Percentiles rank a stretch among this genome's conserved stretches.
Evolutionary conservation across 2,329 filamentous ascomycete genomes (phyloP).

Genomic region (Geosmithia morbida): DNA sequence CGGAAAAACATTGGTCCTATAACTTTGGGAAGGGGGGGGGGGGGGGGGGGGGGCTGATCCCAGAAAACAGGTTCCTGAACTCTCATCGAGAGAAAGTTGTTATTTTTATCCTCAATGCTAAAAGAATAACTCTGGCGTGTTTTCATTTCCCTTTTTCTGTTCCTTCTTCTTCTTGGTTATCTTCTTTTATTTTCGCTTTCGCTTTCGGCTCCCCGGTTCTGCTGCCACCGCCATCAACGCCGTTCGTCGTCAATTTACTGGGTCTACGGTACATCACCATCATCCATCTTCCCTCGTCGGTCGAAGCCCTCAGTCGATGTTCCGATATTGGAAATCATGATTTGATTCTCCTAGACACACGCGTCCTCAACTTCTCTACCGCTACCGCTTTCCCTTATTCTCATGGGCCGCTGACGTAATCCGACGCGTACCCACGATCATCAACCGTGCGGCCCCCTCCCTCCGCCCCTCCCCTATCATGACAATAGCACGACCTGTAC

Average conservation of each 20-base stretch:
- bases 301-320: neutral
- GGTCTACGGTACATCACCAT: neutral
- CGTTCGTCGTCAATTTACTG: neutral
- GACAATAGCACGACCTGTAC: slow-evolving; percentile 75
- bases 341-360: neutral
- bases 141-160: too few species aligned
- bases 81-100: too few species aligned
- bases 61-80: too few species aligned
- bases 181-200: too few species aligned
- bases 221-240: neutral
- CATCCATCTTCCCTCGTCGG: neutral
- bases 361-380: neutral
- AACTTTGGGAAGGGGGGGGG: too few species aligned
- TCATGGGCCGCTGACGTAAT: neutral
- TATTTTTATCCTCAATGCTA: too few species aligned
- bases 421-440: neutral
- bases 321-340: neutral
- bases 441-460: neutral
- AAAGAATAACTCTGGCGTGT: too few species aligned
- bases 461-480: slow-evolving; percentile 35
- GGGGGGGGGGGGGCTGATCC: too few species aligned
- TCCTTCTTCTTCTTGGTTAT: too few species aligned
- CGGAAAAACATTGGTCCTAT: too few species aligned
- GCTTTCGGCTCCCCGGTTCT: neutral
- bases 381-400: neutral